A percentile compares a stretch with the other conserved stretches of the same genome.
Conservation (phyloP, 164 flowering plant species). For the Sextonia rubra region DNA sequence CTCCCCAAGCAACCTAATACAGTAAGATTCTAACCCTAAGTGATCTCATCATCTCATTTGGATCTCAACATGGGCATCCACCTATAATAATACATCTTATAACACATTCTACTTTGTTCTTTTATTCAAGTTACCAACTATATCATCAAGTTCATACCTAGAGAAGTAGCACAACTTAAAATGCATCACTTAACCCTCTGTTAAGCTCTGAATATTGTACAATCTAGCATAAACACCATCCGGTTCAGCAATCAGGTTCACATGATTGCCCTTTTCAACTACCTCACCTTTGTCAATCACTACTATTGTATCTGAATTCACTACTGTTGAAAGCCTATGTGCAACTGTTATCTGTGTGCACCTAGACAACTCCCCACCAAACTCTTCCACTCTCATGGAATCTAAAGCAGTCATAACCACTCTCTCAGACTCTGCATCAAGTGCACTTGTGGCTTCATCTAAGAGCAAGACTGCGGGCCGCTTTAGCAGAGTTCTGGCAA, state of each 20-base stretch:
- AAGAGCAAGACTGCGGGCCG: slow-evolving; percentile 52
- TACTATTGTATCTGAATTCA: slow-evolving; percentile 50
- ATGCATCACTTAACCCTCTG: slow-evolving; percentile 3
- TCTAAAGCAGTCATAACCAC: slow-evolving; percentile 43
- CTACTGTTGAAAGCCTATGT: slow-evolving; percentile 61
- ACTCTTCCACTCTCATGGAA: slow-evolving; percentile 19
- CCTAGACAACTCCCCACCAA: slow-evolving; percentile 15
- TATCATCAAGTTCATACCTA: too few relatives aligned
- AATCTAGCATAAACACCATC: slow-evolving; percentile 56
- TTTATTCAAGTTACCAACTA: too few relatives aligned
- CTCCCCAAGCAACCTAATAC: too few relatives aligned
- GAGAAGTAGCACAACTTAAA: neutral
- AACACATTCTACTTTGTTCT: too few relatives aligned
- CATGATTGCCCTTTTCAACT: slow-evolving; percentile 60
- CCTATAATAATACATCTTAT: too few relatives aligned
- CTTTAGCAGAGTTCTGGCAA: slow-evolving; percentile 64
- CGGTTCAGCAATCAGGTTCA: slow-evolving; percentile 25
- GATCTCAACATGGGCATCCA: too few relatives aligned
- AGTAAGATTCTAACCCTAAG: too few relatives aligned
- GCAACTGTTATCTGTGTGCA: slow-evolving; percentile 60
- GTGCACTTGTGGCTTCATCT: slow-evolving; percentile 82
- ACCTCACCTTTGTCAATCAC: slow-evolving; percentile 66
- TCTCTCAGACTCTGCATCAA: slow-evolving; percentile 61
- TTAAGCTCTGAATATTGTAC: slow-evolving; percentile 39
- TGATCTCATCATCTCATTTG: too few relatives aligned